Conservation (phyloP, 116 monocot genomes). For the Thalassia testudinum region DNA sequence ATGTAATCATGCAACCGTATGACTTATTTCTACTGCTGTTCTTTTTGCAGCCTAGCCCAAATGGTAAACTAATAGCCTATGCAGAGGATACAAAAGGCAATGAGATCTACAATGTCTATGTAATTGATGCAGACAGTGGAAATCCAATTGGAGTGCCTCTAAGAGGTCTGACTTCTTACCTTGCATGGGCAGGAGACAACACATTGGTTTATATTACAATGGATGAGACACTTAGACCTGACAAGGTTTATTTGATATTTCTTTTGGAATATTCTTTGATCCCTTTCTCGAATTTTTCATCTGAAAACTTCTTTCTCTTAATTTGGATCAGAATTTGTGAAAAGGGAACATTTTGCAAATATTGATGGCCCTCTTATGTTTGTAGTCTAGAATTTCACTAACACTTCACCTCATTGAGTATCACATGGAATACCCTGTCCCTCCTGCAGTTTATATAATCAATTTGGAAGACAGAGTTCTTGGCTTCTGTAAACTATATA, state of each 20-base stretch:
- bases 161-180: slow-evolving; percentile 36
- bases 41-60: slow-evolving; percentile 32
- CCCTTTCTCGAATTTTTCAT: no score
- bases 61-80: slow-evolving; percentile 31
- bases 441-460: no score
- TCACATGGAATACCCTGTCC: no score
- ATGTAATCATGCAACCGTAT: neutral
- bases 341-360: no score
- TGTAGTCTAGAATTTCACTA: no score
- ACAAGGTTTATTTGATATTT: slow-evolving; percentile 77
- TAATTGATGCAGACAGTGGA: slow-evolving; percentile 75
- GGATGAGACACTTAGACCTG: slow-evolving; percentile 82
- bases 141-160: slow-evolving; percentile 54
- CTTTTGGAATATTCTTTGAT: no score
- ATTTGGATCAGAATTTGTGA: no score
- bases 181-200: slow-evolving; percentile 87
- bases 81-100: slow-evolving; percentile 93
- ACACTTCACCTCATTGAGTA: no score
- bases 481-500: no score
- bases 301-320: no score
- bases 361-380: no score
- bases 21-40: neutral
- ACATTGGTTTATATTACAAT: slow-evolving; percentile 68
- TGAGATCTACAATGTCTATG: slow-evolving; percentile 74
- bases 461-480: no score